These are phyloP conservation scores for Zoysia pacifica DNA, from an alignment of 176 grass and related monocot genomes.

Conservation along the genomic window DNA sequence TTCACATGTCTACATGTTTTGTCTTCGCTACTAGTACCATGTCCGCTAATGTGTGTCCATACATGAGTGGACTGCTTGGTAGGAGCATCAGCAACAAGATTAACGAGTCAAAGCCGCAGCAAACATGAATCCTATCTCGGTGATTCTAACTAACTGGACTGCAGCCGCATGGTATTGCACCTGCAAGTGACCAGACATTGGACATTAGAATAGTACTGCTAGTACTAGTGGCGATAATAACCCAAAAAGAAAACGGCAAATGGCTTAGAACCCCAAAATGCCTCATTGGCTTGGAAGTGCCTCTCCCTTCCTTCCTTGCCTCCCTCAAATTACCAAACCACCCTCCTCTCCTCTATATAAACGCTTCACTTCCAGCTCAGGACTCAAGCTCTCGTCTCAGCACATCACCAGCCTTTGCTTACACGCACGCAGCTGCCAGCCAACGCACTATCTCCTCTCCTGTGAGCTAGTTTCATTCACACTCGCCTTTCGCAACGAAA, in stretches of 20 bases:
- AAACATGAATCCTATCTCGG: not conserved
- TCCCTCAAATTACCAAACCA: constrained; percentile 33
- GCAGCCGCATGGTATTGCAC: not conserved
- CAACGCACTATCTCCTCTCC: too few species aligned
- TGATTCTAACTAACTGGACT: not conserved
- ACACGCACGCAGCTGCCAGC: too few species aligned
- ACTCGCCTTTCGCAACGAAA: not conserved
- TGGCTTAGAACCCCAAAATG: constrained; percentile 26
- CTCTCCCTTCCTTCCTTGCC: constrained; percentile 41
- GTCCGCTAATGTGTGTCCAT: not conserved
- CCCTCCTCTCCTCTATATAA: constrained; percentile 55
- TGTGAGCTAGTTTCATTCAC: too few species aligned
- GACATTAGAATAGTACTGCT: not conserved
- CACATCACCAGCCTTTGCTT: constrained; percentile 2
- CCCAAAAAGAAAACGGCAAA: not conserved
- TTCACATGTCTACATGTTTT: not conserved
- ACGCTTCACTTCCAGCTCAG: not conserved
- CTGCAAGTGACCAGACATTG: not conserved
- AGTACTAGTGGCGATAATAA: not conserved
- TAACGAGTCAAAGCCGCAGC: not conserved
- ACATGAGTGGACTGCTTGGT: not conserved
- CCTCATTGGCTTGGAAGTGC: constrained; percentile 43
- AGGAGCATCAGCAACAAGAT: not conserved
- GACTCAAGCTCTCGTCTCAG: not conserved
- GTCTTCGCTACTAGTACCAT: not conserved